phyloP scores from a whole-genome alignment of 1,284 basidiomycete genomes.

The Marasmius fiardii region DNA sequence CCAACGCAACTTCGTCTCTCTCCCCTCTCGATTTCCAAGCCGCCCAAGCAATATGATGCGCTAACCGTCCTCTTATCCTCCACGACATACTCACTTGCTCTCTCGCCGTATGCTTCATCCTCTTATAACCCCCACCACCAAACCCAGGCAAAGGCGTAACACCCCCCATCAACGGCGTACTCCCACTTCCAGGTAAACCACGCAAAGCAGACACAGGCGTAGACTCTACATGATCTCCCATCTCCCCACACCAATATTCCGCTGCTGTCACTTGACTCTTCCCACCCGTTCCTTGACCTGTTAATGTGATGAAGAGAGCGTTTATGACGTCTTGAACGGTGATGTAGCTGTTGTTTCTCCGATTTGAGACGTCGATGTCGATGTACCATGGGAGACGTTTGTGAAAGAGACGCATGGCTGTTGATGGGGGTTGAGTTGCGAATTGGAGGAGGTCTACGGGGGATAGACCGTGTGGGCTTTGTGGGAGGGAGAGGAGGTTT shows the following conservation, averaged over 20 bases:
- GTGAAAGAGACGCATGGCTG: not conserved
- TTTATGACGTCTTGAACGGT: not conserved
- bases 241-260: slow-evolving; percentile 1
- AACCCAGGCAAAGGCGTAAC: not conserved
- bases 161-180: not conserved
- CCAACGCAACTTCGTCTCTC: not conserved
- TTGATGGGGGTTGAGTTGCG: not conserved
- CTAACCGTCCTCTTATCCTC: not conserved
- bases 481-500: not conserved
- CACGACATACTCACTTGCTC: not conserved
- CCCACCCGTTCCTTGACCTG: not conserved
- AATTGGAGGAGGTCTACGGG: not conserved
- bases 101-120: not conserved
- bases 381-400: not conserved
- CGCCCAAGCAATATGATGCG: not conserved
- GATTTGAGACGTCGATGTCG: not conserved
- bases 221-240: not conserved
- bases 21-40: not conserved
- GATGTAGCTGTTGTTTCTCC: not conserved
- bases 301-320: not conserved
- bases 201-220: not conserved
- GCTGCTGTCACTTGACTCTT: not conserved
- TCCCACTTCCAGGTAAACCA: not conserved
- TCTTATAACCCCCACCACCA: not conserved
- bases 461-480: not conserved